These are phyloP conservation scores for Hemileccinum rubropunctum DNA, from an alignment of 768 basidiomycete genomes.

Conservation along the genomic window DNA sequence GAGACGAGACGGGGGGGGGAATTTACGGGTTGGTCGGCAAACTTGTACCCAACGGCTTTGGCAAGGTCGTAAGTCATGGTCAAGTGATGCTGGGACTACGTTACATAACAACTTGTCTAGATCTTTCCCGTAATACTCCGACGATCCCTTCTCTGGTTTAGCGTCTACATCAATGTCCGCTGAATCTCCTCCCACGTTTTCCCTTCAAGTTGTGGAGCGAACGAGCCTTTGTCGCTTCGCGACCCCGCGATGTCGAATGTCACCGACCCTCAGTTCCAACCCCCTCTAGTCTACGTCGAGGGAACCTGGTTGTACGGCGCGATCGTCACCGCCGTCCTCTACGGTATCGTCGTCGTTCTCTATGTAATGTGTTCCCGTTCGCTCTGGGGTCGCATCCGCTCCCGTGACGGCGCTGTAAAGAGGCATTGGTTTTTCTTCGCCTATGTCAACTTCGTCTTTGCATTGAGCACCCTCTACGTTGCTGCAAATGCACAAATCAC, in stretches of 20 bases:
- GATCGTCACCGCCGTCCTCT: conserved; percentile 25
- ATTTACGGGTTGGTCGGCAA: conserved; percentile 50
- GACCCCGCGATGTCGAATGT: conserved; percentile 14
- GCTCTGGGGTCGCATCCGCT: conserved; percentile 23
- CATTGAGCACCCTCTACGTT: conserved; percentile 27
- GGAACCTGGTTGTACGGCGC: conserved; percentile 32
- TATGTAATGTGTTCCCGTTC: conserved; percentile 26
- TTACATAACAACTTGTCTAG: too few relatives aligned
- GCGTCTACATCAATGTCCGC: too few relatives aligned
- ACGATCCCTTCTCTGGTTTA: too few relatives aligned
- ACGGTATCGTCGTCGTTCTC: conserved; percentile 28
- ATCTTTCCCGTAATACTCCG: too few relatives aligned
- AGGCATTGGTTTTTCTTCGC: conserved; percentile 27
- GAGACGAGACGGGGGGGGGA: not conserved
- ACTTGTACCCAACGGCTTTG: conserved; percentile 61
- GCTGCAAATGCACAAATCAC: conserved; percentile 23
- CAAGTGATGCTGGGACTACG: not conserved
- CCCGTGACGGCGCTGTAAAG: conserved; percentile 4
- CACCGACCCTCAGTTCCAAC: conserved; percentile 8
- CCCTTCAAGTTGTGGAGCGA: not conserved
- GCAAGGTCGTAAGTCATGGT: conserved; percentile 57
- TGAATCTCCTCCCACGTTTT: conserved; percentile 4
- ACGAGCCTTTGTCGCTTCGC: not conserved
- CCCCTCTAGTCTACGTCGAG: conserved; percentile 19
- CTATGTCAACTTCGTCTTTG: conserved; percentile 30